Evolutionary conservation across 2,329 filamentous ascomycete species (phyloP), one percentile per base, ranked within the genome.

Genomic region (Leptoxyphium fumago): DNA sequence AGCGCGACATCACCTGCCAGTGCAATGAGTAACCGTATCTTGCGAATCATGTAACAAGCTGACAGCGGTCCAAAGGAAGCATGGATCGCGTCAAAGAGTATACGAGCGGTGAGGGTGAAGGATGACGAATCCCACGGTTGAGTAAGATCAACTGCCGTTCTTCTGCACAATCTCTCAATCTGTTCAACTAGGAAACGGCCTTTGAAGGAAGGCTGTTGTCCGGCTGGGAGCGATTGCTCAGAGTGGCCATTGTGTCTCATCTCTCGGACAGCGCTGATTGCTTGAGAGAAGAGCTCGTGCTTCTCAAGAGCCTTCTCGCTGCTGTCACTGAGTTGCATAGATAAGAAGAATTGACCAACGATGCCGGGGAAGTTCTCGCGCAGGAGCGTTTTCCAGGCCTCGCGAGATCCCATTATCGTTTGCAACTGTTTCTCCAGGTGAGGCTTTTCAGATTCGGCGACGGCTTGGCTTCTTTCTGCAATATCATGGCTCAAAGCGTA

Each of bases 191-290:
- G 70, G 54, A 82, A 83, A 52, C 80, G 86, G 26, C 81, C 80
- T 51, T 75, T 81, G 64, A 95, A 96, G 43, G 78, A 80, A 2
- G 91, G 91, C 55, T 96, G 88, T 52, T 94, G 87, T 45, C 82
- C 84, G 10, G 80, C 70, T 2, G 86, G 82, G 7, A 95, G 66
- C 10, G 67, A 63, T 26, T 75, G 72, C 2, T 69, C 66, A 1
- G 87, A 87, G 50, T 79, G 69, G 28, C 82, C 77, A 50, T 80
- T 78, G 2, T 60, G 63, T 50, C 78, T 80, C 56, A 98, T 94
- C 26, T 76, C 71, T 13, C 68, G 66, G 63, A 94, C 73, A 28
- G 74, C 76, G 26, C 77, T 66, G 2, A 74, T 73, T 2, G 85
- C 80, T 43, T 76, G 71, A 1, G 63, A 60, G 43, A 84, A 78